A percentile compares a stretch with the other conserved stretches of the same genome.
Evolutionary conservation across 202 grass and related monocot species (phyloP).

Genomic region (Cymbopogon flexuosus): DNA sequence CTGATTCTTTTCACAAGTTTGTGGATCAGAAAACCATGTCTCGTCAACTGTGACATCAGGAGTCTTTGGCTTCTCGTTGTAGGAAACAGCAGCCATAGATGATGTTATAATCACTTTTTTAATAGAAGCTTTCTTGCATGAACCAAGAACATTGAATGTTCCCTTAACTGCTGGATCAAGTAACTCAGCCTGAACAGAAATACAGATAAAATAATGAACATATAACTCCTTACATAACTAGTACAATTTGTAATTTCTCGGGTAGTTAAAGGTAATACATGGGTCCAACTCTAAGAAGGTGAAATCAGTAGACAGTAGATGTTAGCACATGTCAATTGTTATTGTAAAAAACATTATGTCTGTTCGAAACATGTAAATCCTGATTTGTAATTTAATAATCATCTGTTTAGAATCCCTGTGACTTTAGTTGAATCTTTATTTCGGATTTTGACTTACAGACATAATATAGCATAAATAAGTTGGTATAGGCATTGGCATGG

Average conservation of each 20-base stretch:
- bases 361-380: background rate
- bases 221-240: background rate
- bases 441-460: background rate
- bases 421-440: background rate
- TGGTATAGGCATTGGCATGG: background rate
- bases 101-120: constrained; percentile 61
- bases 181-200: constrained; percentile 50
- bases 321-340: background rate
- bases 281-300: background rate
- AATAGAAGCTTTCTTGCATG: constrained; percentile 61
- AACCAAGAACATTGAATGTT: constrained; percentile 70
- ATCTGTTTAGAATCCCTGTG: background rate
- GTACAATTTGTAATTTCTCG: background rate
- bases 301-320: background rate
- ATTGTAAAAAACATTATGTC: background rate
- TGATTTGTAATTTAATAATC: background rate
- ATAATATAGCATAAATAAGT: background rate
- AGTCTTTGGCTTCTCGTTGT: constrained; percentile 45
- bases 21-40: constrained; percentile 56
- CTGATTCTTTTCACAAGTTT: constrained; percentile 46
- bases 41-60: constrained; percentile 66
- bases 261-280: background rate
- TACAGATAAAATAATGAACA: background rate
- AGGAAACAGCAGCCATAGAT: constrained; percentile 54
- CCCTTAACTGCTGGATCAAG: constrained; percentile 78